Evolutionary conservation across 495 filamentous ascomycete genomes (phyloP), one percentile per base, ranked within the genome.

Genomic region (Polyplosphaeria fusca): DNA sequence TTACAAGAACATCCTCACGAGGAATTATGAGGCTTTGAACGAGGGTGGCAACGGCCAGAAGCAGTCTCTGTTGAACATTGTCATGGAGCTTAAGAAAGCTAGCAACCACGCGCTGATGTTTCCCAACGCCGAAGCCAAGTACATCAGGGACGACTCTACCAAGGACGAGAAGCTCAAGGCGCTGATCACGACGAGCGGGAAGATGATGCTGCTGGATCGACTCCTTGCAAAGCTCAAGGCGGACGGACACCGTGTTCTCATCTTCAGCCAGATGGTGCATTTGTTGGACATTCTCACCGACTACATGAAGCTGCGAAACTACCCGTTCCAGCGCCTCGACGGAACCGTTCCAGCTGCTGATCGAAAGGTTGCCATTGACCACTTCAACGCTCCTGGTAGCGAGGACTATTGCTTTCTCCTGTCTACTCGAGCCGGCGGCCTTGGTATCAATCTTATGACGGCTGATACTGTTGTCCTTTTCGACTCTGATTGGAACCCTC

Each of bases 51-150:
- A 81, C 46, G 93, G 91, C 5, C 85, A 88, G 66, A 96, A 95
- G 69, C 90, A 93, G 59, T 95, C 91, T 1, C 73, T 97, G n/a
- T 72, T 97, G 50, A 99, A 99, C 72, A 95, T 99, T 67, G 95
- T 96, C 80, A 99, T 99, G 92, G 94, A 99, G 68, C 70, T 99
- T 64, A 97, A 97, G 76, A 99, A 99, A 71, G 89, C 91, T 60
- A 95, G 91, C 77, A 97, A 97, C 59, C 93, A 99, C 67, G 91
- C 93, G 4, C 95, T 95, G 74, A 94, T 97, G 86, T 95, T 99
- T 61, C 85, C 87, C 2, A 89, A 87, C 52, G 93, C 89, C 20
- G 93, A 97, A 69, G 88, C 92, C 27, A 87, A 85, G 37, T 86
- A 96, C 43, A 71, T 96, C 30, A 83, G 80, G 52, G 87, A 85